These are phyloP conservation scores for Aspergillus costaricaensis DNA, from an alignment of 2,329 filamentous ascomycete genomes.

Conservation along the genomic window DNA sequence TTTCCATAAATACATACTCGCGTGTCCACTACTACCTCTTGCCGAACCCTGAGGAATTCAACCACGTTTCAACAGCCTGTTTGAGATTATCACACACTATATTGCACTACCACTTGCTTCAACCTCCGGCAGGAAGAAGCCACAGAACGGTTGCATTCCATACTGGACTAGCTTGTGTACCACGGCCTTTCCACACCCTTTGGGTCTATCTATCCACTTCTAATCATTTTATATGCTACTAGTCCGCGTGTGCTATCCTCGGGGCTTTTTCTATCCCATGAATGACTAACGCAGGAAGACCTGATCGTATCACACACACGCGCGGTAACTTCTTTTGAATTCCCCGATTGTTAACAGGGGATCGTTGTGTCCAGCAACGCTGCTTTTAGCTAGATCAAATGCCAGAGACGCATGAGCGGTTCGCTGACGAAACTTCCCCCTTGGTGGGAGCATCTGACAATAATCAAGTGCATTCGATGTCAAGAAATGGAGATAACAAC, in stretches of 20 bases:
- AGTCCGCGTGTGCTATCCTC: not conserved
- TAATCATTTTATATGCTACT: not conserved
- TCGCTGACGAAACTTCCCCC: slow-evolving; percentile 31
- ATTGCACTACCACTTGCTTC: not conserved
- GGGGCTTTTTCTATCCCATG: not conserved
- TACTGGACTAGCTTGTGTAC: not conserved
- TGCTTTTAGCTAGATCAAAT: slow-evolving; percentile 8
- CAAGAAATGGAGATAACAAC: slow-evolving; percentile 12
- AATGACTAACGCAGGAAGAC: not conserved
- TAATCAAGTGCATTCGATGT: slow-evolving; percentile 22
- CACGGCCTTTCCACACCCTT: not conserved
- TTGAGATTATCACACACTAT: not conserved
- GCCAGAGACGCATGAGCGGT: slow-evolving; percentile 21
- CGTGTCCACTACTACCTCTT: not conserved
- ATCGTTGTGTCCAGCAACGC: not conserved
- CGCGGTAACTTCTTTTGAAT: not conserved
- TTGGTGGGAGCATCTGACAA: slow-evolving; percentile 30
- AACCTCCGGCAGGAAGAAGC: not conserved
- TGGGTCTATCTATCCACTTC: not conserved
- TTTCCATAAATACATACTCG: not conserved
- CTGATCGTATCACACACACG: not conserved
- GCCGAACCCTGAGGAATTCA: not conserved
- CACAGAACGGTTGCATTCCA: not conserved
- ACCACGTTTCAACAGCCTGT: not conserved
- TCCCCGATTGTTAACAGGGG: not conserved